Base-by-base conservation (phyloP, 1,284 basidiomycete species). In the Puccinia triticina region DNA sequence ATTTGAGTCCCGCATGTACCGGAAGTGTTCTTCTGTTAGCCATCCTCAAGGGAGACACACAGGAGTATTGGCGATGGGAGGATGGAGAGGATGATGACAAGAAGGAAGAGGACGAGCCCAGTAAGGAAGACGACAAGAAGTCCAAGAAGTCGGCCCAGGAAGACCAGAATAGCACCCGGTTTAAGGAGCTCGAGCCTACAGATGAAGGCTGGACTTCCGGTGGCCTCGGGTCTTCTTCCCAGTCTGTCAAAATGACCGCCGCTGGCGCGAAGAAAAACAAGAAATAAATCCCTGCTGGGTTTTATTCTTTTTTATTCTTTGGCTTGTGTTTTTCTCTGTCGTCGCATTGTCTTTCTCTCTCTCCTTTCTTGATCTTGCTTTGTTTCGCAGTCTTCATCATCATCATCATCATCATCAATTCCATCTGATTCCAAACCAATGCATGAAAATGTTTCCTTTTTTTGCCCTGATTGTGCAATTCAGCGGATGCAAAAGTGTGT, bases 1-100 rank as follows among this genome's bases (percentile, higher is more conserved):
- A 75, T 69, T 73, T 72, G 85, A 92, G 92, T 85, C 92, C 92
- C 29, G 90, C 91, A 2, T 92, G 92, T 84, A 91, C 93, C 8
- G 82, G 90, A 67, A 90, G 91, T 10, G 91, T 93, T 85, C 84
- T 91, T 32, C 82, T 89, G 12, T 90, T 90, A 43, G 91, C 90
- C 11, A 83, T 88, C 46, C 82, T 88, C 73, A 89, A 90, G 77
- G 91, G 91, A 69, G 92, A 93, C 86, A 84, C 92, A 18, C 84
- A 84, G 18, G 89, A 90, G 40, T 91, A 90, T 37, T 93, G 91
- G 91, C 86, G 84, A 21, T 93, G 92, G 91, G 88, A 87, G 77
- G 92, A 92, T 85, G 84, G 81, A 16, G 83, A 84, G 32, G 84
- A 86, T 40, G 82, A 84, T 32, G 82, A 84, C 21, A 66, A 80